A percentile compares a stretch with the other conserved stretches of the same genome.
These are phyloP conservation scores for Tolypocladium amazonense DNA, from an alignment of 2,329 filamentous ascomycete genomes.

Conservation along the genomic window DNA sequence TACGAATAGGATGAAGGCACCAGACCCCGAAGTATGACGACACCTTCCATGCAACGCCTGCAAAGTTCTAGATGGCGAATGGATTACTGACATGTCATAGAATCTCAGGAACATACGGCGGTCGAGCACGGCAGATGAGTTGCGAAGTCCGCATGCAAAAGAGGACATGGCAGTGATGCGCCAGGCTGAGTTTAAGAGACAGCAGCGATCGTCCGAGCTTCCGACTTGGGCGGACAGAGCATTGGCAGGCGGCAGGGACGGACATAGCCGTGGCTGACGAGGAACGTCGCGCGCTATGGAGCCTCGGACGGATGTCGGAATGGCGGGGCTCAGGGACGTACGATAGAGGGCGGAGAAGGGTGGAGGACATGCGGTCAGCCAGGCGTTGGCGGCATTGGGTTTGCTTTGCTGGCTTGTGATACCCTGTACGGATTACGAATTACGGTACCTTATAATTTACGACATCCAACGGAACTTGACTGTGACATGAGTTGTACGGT, in stretches of 20 bases:
- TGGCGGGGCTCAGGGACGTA: not conserved
- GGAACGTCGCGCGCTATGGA: not conserved
- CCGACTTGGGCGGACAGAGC: not conserved
- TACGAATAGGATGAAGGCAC: conserved; percentile 3
- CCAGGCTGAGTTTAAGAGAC: conserved; percentile 19
- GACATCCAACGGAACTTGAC: too few species aligned
- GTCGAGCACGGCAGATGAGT: conserved; percentile 5
- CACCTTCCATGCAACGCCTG: not conserved
- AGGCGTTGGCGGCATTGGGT: not conserved
- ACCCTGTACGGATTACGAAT: not conserved
- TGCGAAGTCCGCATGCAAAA: conserved; percentile 6
- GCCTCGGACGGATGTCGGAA: not conserved
- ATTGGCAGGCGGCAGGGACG: not conserved
- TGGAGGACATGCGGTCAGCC: not conserved
- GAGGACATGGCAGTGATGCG: conserved; percentile 23
- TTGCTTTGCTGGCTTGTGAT: not conserved
- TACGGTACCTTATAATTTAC: too few species aligned
- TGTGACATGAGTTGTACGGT: too few species aligned
- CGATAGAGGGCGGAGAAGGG: not conserved
- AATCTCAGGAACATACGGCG: conserved; percentile 20
- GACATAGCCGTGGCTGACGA: not conserved
- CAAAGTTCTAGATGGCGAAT: not conserved
- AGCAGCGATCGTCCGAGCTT: conserved; percentile 4
- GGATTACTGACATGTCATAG: conserved; percentile 9
- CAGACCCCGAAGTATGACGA: conserved; percentile 22